Evolutionary conservation across 352 stramenopile genomes (phyloP), one percentile per base, ranked within the genome.

Genomic region (Pythium coloratum): DNA sequence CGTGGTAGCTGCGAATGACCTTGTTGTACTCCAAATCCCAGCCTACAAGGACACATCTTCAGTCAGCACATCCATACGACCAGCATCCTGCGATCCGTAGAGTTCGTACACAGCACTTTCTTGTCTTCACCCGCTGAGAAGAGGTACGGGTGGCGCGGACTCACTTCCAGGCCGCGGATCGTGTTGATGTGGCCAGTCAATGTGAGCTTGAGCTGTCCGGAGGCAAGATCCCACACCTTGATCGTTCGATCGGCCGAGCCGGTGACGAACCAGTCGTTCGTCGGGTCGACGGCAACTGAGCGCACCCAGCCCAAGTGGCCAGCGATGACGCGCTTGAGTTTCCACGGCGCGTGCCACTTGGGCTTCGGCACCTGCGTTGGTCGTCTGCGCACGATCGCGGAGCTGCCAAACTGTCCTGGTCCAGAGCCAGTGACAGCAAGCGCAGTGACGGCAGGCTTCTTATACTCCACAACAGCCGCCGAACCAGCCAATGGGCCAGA

Each of bases 21-120:
- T 99, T 98, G 80, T 99, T 99, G 70, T 97, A 98, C 86, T 99
- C 97, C 55, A 99, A 81, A 79, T 99, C 98, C 98, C 98, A 99
- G 80, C 95, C 77, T 83, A 59, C n/a, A 28, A 28, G 4, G 3
- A 71, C 24, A 51, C 30, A 46, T 32, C 40, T 9, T 20, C 50
- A 8, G 16, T 46, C 33, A 47, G 54, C 20, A 32, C 5, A 30
- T n/a, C 12, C 20, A 40, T 9, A 24, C 28, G 3, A 28, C 53
- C 28, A 54, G n/a, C 3, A n/a, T 10, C 10, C 34, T 33, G 7
- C n/a, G n/a, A 62, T 24, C 13, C 16, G 56, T 7, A 51, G 16
- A 18, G 16, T 30, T 59, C 70, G 18, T 76, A 94, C 88, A 97
- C 46, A 97, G 90, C 36, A 99, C 97, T 85, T 98, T 98, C 74